Percentiles rank a stretch among this genome's conserved stretches.
These are phyloP conservation scores for Saccharomycopsis schoenii DNA, from an alignment of 805 yeast species.

Conservation along the genomic window DNA sequence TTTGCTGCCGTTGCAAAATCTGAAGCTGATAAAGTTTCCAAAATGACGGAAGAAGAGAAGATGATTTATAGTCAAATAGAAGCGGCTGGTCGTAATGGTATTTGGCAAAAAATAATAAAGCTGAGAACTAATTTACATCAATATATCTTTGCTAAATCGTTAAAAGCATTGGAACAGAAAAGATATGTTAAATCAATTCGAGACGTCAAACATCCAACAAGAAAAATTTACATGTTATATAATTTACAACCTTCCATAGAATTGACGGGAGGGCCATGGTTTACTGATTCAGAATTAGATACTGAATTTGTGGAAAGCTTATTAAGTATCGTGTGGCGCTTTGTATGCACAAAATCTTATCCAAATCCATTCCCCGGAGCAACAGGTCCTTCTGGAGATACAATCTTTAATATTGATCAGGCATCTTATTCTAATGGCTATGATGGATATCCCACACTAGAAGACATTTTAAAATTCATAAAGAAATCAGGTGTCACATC, in stretches of 20 bases:
- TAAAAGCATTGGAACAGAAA: conserved; percentile 71
- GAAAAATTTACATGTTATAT: conserved; percentile 93
- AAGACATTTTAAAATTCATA: conserved; percentile 68
- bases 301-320: conserved; percentile 85
- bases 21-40: conserved; percentile 69
- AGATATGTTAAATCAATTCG: conserved; percentile 83
- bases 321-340: conserved; percentile 80
- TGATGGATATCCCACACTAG: conserved; percentile 58
- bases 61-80: conserved; percentile 86
- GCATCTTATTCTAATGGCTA: conserved; percentile 46
- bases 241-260: conserved; percentile 89
- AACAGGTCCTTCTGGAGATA: conserved; percentile 11
- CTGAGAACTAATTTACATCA: conserved; percentile 85
- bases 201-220: conserved; percentile 83
- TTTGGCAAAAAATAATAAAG: conserved; percentile 89
- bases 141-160: conserved; percentile 76
- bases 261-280: conserved; percentile 99
- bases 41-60: conserved; percentile 81
- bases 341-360: conserved; percentile 61
- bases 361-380: conserved; percentile 32
- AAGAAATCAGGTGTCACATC: conserved; percentile 62
- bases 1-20: conserved; percentile 65
- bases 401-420: conserved; percentile 21
- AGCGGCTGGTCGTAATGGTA: conserved; percentile 89
- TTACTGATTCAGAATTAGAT: conserved; percentile 90